These are phyloP conservation scores for Leccinellum albellum DNA, from an alignment of 768 basidiomycete species.

Conservation along the genomic window DNA sequence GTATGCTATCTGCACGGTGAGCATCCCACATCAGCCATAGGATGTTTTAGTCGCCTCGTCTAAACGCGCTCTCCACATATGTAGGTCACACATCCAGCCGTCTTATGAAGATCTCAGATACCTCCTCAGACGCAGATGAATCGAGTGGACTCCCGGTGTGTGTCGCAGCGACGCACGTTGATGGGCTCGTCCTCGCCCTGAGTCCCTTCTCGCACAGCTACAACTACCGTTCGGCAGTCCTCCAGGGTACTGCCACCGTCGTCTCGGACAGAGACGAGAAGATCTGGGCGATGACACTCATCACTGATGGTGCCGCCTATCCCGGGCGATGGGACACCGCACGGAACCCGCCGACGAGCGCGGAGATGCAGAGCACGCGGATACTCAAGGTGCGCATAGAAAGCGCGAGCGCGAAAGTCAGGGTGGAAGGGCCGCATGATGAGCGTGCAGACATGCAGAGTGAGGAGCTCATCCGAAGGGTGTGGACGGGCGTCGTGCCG, in stretches of 20 bases:
- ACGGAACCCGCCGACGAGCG: slow-evolving; percentile 17
- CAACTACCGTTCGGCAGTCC: slow-evolving; percentile 25
- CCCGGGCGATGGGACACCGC: slow-evolving; percentile 20
- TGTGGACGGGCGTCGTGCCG: slow-evolving; percentile 27
- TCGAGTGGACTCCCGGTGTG: slow-evolving; percentile 15
- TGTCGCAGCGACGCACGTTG: slow-evolving; percentile 24
- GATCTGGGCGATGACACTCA: slow-evolving; percentile 21
- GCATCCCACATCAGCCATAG: not conserved
- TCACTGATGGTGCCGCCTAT: slow-evolving; percentile 22
- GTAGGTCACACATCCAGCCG: slow-evolving; percentile 23
- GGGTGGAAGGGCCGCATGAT: slow-evolving; percentile 23
- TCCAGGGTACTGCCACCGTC: slow-evolving; percentile 16
- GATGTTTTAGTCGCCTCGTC: too few species aligned
- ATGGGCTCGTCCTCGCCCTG: slow-evolving; percentile 22
- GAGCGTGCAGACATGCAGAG: slow-evolving; percentile 16
- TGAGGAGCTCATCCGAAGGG: slow-evolving; percentile 9
- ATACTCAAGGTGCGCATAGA: slow-evolving; percentile 21
- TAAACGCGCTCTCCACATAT: too few species aligned
- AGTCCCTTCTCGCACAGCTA: slow-evolving; percentile 26
- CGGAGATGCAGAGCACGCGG: slow-evolving; percentile 22
- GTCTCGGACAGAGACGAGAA: slow-evolving; percentile 20
- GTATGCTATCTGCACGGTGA: slow-evolving; percentile 24
- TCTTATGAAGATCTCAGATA: slow-evolving; percentile 23
- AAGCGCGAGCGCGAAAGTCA: slow-evolving; percentile 23
- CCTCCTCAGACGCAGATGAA: not conserved